A percentile compares a stretch with the other conserved stretches of the same genome.
Evolutionary conservation across 2,329 filamentous ascomycete genomes (phyloP).

Genomic region (Orbilia oligospora): DNA sequence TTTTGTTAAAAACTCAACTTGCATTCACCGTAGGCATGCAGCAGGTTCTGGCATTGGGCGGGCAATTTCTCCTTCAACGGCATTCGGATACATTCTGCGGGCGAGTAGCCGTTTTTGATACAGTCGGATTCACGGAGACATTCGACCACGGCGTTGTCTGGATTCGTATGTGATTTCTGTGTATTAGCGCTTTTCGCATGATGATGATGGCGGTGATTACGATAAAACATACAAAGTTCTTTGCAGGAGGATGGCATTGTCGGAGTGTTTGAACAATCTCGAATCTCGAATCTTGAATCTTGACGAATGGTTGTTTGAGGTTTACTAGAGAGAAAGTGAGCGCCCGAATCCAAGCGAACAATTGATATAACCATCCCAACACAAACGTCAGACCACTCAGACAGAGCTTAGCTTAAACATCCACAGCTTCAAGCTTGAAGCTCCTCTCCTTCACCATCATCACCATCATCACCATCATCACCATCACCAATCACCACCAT

Average conservation of each 20-base stretch:
- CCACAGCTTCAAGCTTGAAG: neutral
- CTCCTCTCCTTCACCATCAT: conserved; percentile 5
- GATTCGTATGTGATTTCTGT: no score
- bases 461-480: conserved; percentile 3
- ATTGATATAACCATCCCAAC: no score
- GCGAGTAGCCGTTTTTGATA: conserved; percentile 88
- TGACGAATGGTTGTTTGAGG: neutral
- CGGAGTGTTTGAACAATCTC: neutral
- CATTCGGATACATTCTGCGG: conserved; percentile 87
- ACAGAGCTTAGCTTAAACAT: conserved; percentile 2
- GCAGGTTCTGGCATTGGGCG: conserved; percentile 89
- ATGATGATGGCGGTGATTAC: conserved; percentile 24
- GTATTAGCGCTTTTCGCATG: conserved; percentile 8
- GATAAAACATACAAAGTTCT: conserved; percentile 83
- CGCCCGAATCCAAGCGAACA: neutral
- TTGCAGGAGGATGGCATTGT: conserved; percentile 95
- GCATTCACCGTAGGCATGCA: conserved; percentile 93
- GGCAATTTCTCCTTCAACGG: conserved; percentile 87
- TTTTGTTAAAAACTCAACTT: conserved; percentile 72
- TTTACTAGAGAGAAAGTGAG: neutral
- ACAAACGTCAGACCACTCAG: no score
- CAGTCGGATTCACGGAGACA: conserved; percentile 98
- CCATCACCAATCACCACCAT: conserved; percentile 13
- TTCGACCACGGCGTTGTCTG: conserved; percentile 90
- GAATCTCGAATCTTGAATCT: neutral